These are phyloP conservation scores for Geotrichum reessii DNA, from an alignment of 1,139 yeast species.

Conservation along the genomic window DNA sequence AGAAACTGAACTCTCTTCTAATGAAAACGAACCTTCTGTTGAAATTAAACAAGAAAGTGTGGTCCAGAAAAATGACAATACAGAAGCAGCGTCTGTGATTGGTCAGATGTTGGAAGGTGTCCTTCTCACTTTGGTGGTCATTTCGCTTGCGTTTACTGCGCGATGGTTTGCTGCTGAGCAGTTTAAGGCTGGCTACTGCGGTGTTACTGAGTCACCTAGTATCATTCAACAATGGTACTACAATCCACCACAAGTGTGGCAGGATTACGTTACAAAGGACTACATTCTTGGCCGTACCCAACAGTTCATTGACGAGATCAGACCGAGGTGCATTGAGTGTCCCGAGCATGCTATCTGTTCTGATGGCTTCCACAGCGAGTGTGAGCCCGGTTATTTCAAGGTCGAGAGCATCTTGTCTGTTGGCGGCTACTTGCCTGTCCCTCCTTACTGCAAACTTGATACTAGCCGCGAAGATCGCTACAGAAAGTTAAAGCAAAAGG, in stretches of 20 bases:
- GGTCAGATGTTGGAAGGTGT: neutral
- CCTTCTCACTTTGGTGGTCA: neutral
- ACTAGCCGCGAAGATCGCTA: constrained; percentile 63
- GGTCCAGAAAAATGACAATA: neutral
- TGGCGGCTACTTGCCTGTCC: constrained; percentile 53
- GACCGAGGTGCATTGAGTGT: constrained; percentile 68
- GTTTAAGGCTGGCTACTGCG: constrained; percentile 36
- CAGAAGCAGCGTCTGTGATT: neutral
- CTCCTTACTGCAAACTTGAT: constrained; percentile 67
- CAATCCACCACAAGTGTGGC: constrained; percentile 3
- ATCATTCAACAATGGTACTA: neutral
- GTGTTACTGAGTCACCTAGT: constrained; percentile 21
- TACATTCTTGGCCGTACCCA: constrained; percentile 21
- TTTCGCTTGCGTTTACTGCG: neutral
- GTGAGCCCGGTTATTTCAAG: constrained; percentile 63
- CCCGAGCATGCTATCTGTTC: constrained; percentile 78
- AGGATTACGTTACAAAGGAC: constrained; percentile 14
- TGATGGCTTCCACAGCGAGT: constrained; percentile 51
- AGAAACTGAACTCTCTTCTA: constrained; percentile 12
- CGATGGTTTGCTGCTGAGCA: constrained; percentile 34
- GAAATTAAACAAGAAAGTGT: constrained; percentile 5
- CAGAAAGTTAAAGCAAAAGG: constrained; percentile 60
- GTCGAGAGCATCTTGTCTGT: constrained; percentile 46
- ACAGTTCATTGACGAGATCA: constrained; percentile 30
- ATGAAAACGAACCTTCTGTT: constrained; percentile 8